A percentile compares a stretch with the other conserved stretches of the same genome.
Conservation (phyloP, 177 flowering plant genomes). For the Vitis hybrid region DNA sequence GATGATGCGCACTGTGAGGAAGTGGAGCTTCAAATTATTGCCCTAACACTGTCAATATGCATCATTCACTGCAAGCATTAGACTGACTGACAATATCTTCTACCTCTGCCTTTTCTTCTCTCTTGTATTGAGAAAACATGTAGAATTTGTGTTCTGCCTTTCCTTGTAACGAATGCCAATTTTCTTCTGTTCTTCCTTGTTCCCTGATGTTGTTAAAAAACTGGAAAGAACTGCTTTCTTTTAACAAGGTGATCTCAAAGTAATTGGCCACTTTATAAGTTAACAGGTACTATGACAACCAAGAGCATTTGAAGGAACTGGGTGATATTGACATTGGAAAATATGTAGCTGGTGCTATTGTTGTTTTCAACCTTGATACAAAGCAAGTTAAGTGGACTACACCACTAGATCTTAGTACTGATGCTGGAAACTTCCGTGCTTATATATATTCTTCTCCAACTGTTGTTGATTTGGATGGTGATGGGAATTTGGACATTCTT, state of each 20-base stretch:
- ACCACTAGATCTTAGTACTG: slow-evolving; percentile 77
- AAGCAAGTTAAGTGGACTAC: slow-evolving; percentile 94
- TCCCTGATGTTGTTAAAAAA: not conserved
- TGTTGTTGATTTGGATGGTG: slow-evolving; percentile 94
- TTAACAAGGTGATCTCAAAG: not conserved
- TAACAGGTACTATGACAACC: slow-evolving; percentile 92
- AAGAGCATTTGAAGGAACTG: slow-evolving; percentile 80
- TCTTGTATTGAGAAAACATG: not conserved
- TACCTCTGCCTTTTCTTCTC: not conserved
- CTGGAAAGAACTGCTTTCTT: not conserved
- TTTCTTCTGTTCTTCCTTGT: not conserved
- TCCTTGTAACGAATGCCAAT: not conserved
- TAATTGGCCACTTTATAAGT: slow-evolving; percentile 19
- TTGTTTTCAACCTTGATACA: slow-evolving; percentile 93
- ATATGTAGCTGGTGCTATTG: slow-evolving; percentile 87
- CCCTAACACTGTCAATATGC: not conserved
- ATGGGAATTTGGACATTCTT: slow-evolving; percentile 92
- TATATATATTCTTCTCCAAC: slow-evolving; percentile 95
- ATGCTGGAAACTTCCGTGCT: slow-evolving; percentile 66
- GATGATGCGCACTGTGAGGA: not conserved
- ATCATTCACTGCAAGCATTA: not conserved
- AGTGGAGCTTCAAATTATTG: not conserved
- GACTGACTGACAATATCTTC: not conserved
- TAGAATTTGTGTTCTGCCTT: not conserved
- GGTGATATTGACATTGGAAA: slow-evolving; percentile 88